These are phyloP conservation scores for Trypanosomatidae sp. DNA, from an alignment of 208 protist species.

Conservation along the genomic window DNA sequence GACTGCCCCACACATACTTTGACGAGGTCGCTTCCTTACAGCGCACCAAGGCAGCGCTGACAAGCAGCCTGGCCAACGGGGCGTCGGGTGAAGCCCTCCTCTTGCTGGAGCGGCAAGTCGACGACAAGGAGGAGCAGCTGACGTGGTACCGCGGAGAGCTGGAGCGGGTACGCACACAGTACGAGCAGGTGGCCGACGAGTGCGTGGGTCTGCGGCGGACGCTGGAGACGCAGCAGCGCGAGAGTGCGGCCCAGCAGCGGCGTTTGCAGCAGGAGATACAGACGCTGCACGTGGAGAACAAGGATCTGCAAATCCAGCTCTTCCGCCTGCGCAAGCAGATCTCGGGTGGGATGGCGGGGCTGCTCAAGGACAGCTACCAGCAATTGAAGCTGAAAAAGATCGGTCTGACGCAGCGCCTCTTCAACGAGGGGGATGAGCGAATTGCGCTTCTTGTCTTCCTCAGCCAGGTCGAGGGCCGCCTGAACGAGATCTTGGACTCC, in stretches of 20 bases:
- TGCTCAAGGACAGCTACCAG: constrained; percentile 71
- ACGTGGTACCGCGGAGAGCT: constrained; percentile 72
- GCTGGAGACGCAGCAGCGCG: constrained; percentile 21
- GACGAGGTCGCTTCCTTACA: constrained; percentile 62
- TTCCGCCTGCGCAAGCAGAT: constrained; percentile 86
- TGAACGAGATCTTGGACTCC: constrained; percentile 79
- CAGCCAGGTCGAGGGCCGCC: constrained; percentile 78
- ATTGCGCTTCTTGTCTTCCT: constrained; percentile 76
- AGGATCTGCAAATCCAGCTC: constrained; percentile 85
- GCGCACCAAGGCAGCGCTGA: constrained; percentile 65
- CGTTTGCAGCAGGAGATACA: constrained; percentile 56
- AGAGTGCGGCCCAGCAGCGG: constrained; percentile 18
- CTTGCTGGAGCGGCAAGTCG: constrained; percentile 46
- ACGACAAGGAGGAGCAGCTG: constrained; percentile 45
- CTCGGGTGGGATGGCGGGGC: constrained; percentile 44
- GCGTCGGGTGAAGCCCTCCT: constrained; percentile 57
- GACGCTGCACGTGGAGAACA: constrained; percentile 80
- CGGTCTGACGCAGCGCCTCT: constrained; percentile 60
- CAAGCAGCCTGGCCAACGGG: constrained; percentile 42
- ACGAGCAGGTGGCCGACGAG: constrained; percentile 56
- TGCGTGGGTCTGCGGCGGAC: constrained; percentile 46
- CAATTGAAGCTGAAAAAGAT: constrained; percentile 80
- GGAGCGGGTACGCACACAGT: constrained; percentile 60
- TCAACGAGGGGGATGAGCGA: constrained; percentile 83
- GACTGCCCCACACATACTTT: constrained; percentile 63